Base-by-base conservation (phyloP, 2,329 filamentous ascomycete species). In the Penicillium sp. region DNA sequence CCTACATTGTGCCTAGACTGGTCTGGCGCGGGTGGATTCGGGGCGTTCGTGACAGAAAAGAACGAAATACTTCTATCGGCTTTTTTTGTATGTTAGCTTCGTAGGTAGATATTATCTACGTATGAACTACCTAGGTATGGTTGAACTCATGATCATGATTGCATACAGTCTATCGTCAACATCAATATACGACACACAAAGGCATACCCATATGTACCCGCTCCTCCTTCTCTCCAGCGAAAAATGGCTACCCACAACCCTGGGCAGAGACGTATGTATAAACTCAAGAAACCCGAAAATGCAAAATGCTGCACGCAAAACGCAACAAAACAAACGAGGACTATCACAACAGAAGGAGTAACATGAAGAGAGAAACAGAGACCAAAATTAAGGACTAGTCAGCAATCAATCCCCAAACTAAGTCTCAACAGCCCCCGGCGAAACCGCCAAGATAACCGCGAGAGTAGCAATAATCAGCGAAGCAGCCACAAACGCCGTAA, bases 381-480 rank as follows among this genome's bases (percentile, higher is more conserved):
- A 33, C 12, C 31, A 6, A 33, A 42, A 17, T 9, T 7, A 33
- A 38, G 15, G 17, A 42, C 12, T 15, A 15, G 36, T 13, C 23
- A 3, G 5, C 7, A n/a, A 17, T 4, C 19, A 43, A 44, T n/a
- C 1, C 10, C 35, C 12, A 36, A 55, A 27, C 41, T 63, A 75
- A 44, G 36, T 56, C 60, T 76, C 73, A 60, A 68, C 55, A 17
- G 73, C 67, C 44, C 65, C 68, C 4, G 82, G 81, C 23, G 81
- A 81, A 61, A 87, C 77, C 2, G 78, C 80, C 61, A 87, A 64
- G 42, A 88, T 83, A 3, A 88, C 83, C 13, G 84, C 81, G 63
- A 88, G 70, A 67, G 83, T 83, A 55, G 81, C 76, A 47, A 87
- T 71, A 64, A 88, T 86, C 66, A 88, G 68, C 10, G 78, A 79